Evolutionary conservation across 2,329 filamentous ascomycete genomes (phyloP).

Genomic region (Chrysoporthe puriensis): DNA sequence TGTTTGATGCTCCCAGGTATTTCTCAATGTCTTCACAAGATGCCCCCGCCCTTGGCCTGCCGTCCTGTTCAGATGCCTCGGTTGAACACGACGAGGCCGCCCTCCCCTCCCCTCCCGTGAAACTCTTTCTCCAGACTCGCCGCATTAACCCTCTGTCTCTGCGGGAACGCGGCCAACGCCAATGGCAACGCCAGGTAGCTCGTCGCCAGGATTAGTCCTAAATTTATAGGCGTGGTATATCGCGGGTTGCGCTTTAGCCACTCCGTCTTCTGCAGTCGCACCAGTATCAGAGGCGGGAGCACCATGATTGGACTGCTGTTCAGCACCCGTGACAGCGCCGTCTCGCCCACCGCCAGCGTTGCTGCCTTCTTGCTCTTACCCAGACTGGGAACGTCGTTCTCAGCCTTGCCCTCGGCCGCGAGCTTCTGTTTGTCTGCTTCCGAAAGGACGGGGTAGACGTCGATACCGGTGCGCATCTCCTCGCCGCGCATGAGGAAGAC

Average conservation of each 20-base stretch:
- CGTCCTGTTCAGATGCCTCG: constrained; percentile 71
- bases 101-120: constrained; percentile 75
- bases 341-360: constrained; percentile 87
- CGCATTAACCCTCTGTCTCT: constrained; percentile 80
- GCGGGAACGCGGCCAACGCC: constrained; percentile 89
- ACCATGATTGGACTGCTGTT: constrained; percentile 98
- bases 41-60: neutral
- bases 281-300: constrained; percentile 82
- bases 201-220: constrained; percentile 84
- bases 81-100: constrained; percentile 93
- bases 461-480: constrained; percentile 91
- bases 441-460: constrained; percentile 82
- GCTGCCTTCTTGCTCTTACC: constrained; percentile 90
- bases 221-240: constrained; percentile 79
- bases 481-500: constrained; percentile 97
- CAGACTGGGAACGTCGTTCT: constrained; percentile 69
- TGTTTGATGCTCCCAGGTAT: neutral
- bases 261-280: constrained; percentile 79
- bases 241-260: constrained; percentile 81
- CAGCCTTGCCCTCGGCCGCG: constrained; percentile 60
- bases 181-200: constrained; percentile 88
- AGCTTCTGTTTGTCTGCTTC: constrained; percentile 67
- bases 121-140: constrained; percentile 84
- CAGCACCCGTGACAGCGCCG: constrained; percentile 85
- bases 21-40: neutral